Evolutionary conservation across 371 early-diverging fungal genomes (phyloP), one percentile per base, ranked within the genome.

Genomic region (Coemansia sp.): DNA sequence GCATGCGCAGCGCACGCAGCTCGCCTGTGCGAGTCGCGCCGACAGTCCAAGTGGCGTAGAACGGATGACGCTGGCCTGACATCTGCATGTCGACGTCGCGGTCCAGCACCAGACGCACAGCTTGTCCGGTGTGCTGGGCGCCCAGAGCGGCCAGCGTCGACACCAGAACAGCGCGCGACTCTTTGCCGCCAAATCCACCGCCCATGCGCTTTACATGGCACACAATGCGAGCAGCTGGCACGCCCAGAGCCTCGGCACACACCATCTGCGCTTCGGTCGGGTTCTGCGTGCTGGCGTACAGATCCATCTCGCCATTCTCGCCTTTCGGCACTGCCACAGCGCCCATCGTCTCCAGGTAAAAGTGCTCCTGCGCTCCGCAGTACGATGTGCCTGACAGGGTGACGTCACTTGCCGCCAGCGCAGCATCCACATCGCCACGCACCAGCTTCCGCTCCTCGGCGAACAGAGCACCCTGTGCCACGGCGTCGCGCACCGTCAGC

Each of bases 171-270:
- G 86, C 82, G n/a, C 90, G 82, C 42, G 86, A 82, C 66, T 92
- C 91, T 69, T 92, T 92, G 57, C 90, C 90, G 51, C 92, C 91
- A 66, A 92, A 92, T 5, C 90, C 92, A 62, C 92, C 92, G 59
- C 92, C 91, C 52, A 89, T 63, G 51, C 91, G 87, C 82, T 90
- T 89, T 63, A 84, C 85, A 39, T 85, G 83, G 72, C 85, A 84
- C 50, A 83, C 81, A 56, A 90, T 70, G 59, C 84, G 84, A 80
- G 85, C 84, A 26, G 84, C 77, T 0, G 85, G 82, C 56, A 88
- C 68, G 27, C 89, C 90, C n/a, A 91, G 82, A 24, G 80, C 82
- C 53, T 81, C 82, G 6, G 90, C 85, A 10, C 85, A 83, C 4
- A 79, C 74, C 50, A 81, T 77, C 71, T 91, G 92, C 7, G 85